These are phyloP conservation scores for Didymosphaeria variabile DNA, from an alignment of 2,329 filamentous ascomycete genomes.

Conservation along the genomic window DNA sequence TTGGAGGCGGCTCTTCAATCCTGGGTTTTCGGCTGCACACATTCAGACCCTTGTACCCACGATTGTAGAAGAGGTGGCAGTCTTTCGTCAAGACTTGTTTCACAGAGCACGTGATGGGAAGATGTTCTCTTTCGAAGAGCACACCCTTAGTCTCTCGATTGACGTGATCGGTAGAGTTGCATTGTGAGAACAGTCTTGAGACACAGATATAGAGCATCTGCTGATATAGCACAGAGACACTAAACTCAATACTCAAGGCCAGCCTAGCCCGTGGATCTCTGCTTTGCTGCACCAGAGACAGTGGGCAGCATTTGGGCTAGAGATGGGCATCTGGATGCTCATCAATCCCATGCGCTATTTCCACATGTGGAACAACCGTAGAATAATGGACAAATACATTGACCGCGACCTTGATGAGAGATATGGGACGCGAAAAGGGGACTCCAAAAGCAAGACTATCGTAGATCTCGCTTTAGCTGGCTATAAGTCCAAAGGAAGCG, in stretches of 20 bases:
- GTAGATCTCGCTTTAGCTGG: conserved; percentile 16
- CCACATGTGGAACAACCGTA: conserved; percentile 21
- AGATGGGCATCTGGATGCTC: conserved; percentile 18
- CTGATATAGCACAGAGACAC: conserved; percentile 15
- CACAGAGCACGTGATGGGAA: conserved; percentile 15
- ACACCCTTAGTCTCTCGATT: conserved; percentile 24
- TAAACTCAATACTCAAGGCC: conserved; percentile 17
- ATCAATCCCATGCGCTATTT: conserved; percentile 23
- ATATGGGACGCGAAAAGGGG: not conserved
- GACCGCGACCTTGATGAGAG: conserved; percentile 14
- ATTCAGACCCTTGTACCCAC: conserved; percentile 63
- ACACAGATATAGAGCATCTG: not conserved
- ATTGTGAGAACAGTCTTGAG: conserved; percentile 19
- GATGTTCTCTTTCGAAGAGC: conserved; percentile 28
- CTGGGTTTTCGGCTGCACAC: conserved; percentile 56
- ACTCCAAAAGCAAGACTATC: conserved; percentile 12
- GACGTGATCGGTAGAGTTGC: conserved; percentile 29
- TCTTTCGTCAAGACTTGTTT: conserved; percentile 11
- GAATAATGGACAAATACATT: conserved; percentile 22
- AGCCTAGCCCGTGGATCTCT: conserved; percentile 16
- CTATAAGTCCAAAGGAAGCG: conserved; percentile 6
- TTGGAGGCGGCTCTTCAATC: conserved; percentile 30
- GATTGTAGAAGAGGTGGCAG: conserved; percentile 25
- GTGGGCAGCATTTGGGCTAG: conserved; percentile 16
- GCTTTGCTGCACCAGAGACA: conserved; percentile 18